Conservation (phyloP, 768 basidiomycete species). For the Pulveroboletus frians region DNA sequence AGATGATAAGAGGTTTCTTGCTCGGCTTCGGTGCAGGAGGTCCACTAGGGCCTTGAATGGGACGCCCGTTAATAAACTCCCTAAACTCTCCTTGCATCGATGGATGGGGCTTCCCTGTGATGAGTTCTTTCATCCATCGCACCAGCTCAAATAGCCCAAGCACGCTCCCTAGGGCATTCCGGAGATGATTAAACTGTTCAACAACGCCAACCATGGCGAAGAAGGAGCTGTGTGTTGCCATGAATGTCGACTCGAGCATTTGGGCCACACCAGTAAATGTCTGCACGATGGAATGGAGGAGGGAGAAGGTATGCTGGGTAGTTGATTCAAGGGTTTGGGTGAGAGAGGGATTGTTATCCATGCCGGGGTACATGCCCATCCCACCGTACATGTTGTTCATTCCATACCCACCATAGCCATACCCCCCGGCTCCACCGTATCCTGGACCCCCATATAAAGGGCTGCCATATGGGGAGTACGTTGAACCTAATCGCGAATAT, state of each 20-base stretch:
- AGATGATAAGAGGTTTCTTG: slow-evolving; percentile 88
- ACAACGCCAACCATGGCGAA: slow-evolving; percentile 96
- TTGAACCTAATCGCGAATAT: slow-evolving; percentile 34
- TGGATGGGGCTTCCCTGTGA: slow-evolving; percentile 43
- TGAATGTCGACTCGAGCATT: slow-evolving; percentile 96
- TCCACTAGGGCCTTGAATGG: slow-evolving; percentile 44
- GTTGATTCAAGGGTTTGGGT: slow-evolving; percentile 85
- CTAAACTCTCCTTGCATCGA: slow-evolving; percentile 62
- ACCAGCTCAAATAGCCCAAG: slow-evolving; percentile 87
- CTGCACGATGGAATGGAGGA: slow-evolving; percentile 92
- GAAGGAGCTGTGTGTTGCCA: slow-evolving; percentile 94
- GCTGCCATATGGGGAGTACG: slow-evolving; percentile 34
- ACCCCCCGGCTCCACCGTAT: slow-evolving; percentile 43
- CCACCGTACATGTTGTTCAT: slow-evolving; percentile 45
- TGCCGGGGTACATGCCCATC: slow-evolving; percentile 34
- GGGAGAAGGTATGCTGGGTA: slow-evolving; percentile 88
- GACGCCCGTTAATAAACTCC: slow-evolving; percentile 66
- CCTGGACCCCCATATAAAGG: slow-evolving; percentile 30
- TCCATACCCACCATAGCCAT: slow-evolving; percentile 44
- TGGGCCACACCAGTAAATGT: slow-evolving; percentile 94
- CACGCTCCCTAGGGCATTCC: slow-evolving; percentile 90
- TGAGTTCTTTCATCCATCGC: slow-evolving; percentile 71
- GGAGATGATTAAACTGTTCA: slow-evolving; percentile 88
- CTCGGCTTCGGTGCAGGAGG: slow-evolving; percentile 54
- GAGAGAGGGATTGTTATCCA: slow-evolving; percentile 57